These are phyloP conservation scores for Aspergillus coremiiformis DNA, from an alignment of 495 filamentous ascomycete genomes.

Conservation along the genomic window DNA sequence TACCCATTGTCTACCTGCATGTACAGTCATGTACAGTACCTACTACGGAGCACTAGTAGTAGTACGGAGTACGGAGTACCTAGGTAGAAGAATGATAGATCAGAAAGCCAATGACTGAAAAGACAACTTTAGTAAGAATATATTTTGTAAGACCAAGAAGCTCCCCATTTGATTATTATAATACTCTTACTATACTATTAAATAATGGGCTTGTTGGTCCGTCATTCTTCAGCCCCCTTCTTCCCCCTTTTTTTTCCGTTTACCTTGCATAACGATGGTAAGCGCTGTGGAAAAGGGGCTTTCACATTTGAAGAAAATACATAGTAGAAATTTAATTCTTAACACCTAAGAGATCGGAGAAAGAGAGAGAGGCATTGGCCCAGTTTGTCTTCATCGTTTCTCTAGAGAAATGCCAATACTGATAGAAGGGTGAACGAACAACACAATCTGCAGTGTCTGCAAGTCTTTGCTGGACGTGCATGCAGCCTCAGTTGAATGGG, in stretches of 20 bases:
- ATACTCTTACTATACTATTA: background rate
- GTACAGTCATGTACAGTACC: background rate
- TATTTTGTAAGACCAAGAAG: background rate
- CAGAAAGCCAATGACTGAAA: background rate
- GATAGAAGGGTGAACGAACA: background rate
- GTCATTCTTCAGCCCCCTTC: conserved; percentile 5
- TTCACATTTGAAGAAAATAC: too few species aligned
- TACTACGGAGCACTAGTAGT: too few species aligned
- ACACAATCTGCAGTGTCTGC: background rate
- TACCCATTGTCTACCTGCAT: background rate
- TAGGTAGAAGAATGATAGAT: background rate
- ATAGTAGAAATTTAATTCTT: too few species aligned
- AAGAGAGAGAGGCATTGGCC: too few species aligned
- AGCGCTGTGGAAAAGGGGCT: background rate
- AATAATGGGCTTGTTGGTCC: background rate
- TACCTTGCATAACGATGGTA: background rate
- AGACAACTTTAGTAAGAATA: background rate
- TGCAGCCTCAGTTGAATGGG: background rate
- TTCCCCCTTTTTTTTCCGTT: conserved; percentile 7
- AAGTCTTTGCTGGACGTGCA: background rate
- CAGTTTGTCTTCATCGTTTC: too few species aligned
- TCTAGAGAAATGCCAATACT: too few species aligned
- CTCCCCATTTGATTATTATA: background rate
- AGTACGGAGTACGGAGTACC: too few species aligned
- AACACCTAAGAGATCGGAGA: too few species aligned